phyloP scores from a whole-genome alignment of 768 basidiomycete genomes.

The Harrya chromipes region DNA sequence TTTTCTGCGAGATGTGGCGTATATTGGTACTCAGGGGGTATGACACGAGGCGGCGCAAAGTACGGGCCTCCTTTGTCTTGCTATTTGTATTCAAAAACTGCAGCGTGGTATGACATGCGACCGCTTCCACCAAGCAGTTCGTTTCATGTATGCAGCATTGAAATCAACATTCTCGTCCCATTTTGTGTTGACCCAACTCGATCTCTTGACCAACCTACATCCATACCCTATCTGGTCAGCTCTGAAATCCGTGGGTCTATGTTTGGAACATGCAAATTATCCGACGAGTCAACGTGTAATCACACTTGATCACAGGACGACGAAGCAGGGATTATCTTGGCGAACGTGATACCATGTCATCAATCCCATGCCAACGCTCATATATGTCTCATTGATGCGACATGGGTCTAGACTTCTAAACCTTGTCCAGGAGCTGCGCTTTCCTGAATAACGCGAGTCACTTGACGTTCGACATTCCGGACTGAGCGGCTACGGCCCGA shows the following conservation, averaged over 20 bases:
- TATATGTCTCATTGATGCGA: no score
- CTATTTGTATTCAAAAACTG: slow-evolving; percentile 4
- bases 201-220: neutral
- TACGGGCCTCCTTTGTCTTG: slow-evolving; percentile 6
- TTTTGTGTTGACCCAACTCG: no score
- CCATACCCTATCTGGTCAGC: neutral
- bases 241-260: neutral
- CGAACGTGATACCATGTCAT: no score
- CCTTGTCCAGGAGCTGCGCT: neutral
- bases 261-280: neutral
- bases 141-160: neutral
- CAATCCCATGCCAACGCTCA: no score
- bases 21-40: neutral
- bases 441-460: no score
- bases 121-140: neutral
- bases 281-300: no score
- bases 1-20: slow-evolving; percentile 1
- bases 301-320: no score
- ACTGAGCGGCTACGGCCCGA: no score
- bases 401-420: neutral
- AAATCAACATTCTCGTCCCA: neutral
- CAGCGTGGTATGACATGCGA: neutral
- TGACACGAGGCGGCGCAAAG: slow-evolving; percentile 14
- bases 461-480: no score
- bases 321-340: no score